Base-by-base conservation (phyloP, 495 filamentous ascomycete genomes). In the Aspergillus cristatus region DNA sequence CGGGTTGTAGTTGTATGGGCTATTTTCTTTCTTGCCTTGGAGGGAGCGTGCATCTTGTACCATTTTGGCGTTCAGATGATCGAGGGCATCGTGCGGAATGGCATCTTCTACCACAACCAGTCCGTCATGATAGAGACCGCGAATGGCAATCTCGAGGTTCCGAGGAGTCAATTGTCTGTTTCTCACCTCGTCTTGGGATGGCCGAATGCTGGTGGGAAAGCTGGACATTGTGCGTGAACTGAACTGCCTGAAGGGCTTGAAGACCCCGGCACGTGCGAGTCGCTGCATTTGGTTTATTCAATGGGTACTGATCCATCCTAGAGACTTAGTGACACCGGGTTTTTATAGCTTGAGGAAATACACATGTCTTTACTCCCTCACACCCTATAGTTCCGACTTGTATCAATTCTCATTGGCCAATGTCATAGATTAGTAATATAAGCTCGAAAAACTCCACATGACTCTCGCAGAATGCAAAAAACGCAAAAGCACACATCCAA, bases 1-100 rank as follows among this genome's bases (percentile, higher is more conserved):
- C 5, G 61, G 59, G 45, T 72, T 72, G 40, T 70, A 73, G 37
- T 75, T 73, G 47, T 65, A 72, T 0, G 70, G 70, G 4, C 61
- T 60, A 28, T 67, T 55, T 14, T 67, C 60, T n/a, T 67, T 67
- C 36, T 48, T 46, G 3, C 40, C 53, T 35, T 66, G 60, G 12
- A 74, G 53, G 2, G 34, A 36, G 13, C 49, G 50, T 12, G 72
- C 68, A 49, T 78, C 73, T 25, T 66, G 34, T 2, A 69, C 55
- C 73, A 76, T 74, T 28, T 63, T 69, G 25, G 45, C 37, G 43
- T 74, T 71, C n/a, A 77, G 40, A 12, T 48, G 48, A 37, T 74
- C 62, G n/a, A 76, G 51, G 8, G 58, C 39, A 0, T 52, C 46
- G 39, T 63, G 60, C 8, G 60, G 53, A 15, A 76, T 50, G 1